Percentiles rank a stretch among this genome's conserved stretches.
Conservation (phyloP, 2,329 filamentous ascomycete species). For the Paracamarosporium sp. region DNA sequence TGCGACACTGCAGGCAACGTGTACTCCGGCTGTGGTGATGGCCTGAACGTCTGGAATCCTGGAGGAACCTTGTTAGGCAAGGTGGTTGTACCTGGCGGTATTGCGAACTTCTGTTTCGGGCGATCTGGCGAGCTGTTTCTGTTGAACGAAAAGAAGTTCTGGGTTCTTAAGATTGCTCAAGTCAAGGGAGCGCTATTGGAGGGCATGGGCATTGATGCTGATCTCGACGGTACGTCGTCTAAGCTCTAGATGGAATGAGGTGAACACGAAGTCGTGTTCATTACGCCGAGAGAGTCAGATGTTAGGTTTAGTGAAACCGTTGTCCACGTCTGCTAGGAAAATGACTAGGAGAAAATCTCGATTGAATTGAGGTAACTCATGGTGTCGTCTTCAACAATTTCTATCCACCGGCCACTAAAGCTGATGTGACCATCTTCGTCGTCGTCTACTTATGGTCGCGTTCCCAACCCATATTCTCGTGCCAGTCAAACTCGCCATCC, state of each 20-base stretch:
- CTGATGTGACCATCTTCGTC: too few species aligned
- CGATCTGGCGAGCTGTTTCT: constrained; percentile 54
- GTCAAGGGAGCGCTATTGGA: background rate
- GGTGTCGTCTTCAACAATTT: too few species aligned
- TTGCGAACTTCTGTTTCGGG: constrained; percentile 59
- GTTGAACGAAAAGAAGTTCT: constrained; percentile 50
- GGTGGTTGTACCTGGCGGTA: constrained; percentile 39
- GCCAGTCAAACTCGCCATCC: too few species aligned
- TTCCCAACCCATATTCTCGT: too few species aligned
- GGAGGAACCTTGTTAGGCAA: constrained; percentile 53
- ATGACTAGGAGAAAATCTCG: too few species aligned
- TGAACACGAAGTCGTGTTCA: too few species aligned
- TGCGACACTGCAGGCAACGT: constrained; percentile 57
- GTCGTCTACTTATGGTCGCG: too few species aligned
- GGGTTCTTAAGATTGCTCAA: constrained; percentile 7
- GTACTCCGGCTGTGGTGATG: constrained; percentile 57
- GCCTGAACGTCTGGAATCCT: constrained; percentile 57
- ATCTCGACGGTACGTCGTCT: background rate
- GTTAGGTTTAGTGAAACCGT: too few species aligned
- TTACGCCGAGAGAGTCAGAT: too few species aligned
- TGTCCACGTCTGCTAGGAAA: too few species aligned
- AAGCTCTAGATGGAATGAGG: background rate
- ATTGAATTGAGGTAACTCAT: too few species aligned
- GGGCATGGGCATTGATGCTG: background rate
- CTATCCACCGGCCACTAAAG: too few species aligned